Percentiles rank a stretch among this genome's conserved stretches.
phyloP scores from a whole-genome alignment of 345 rosid species.

The Arabis alpina region DNA sequence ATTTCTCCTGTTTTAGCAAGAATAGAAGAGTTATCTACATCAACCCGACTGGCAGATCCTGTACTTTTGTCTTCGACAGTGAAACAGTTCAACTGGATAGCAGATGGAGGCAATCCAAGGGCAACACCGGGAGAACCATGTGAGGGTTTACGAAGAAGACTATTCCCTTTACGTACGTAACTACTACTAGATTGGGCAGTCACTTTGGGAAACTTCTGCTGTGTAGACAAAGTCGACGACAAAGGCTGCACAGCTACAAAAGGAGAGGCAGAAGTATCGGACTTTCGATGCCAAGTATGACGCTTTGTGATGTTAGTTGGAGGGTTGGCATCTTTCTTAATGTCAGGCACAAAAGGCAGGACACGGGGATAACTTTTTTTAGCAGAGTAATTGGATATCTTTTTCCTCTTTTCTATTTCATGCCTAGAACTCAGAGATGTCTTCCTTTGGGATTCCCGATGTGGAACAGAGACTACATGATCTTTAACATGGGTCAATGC shows the following conservation, averaged over 20 bases:
- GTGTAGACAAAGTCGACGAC: slow-evolving; percentile 46
- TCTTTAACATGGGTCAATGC: slow-evolving; percentile 39
- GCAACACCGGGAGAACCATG: slow-evolving; percentile 49
- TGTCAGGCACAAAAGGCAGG: slow-evolving; percentile 49
- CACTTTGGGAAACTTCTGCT: slow-evolving; percentile 47
- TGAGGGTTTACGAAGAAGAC: slow-evolving; percentile 78
- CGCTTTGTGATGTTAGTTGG: slow-evolving; percentile 54
- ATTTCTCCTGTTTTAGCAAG: slow-evolving; percentile 45
- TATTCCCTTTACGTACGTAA: slow-evolving; percentile 91
- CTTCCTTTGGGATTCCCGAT: slow-evolving; percentile 42
- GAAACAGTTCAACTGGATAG: slow-evolving; percentile 47
- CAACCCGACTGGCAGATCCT: slow-evolving; percentile 48
- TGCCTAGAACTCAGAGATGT: slow-evolving; percentile 35
- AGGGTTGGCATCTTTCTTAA: slow-evolving; percentile 54
- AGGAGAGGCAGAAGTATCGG: slow-evolving; percentile 44
- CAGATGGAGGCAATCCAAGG: slow-evolving; percentile 50
- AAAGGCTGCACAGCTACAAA: slow-evolving; percentile 50
- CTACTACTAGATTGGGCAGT: slow-evolving; percentile 44
- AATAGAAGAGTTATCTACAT: slow-evolving; percentile 42
- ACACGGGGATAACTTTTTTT: slow-evolving; percentile 51
- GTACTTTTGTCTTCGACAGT: slow-evolving; percentile 50
- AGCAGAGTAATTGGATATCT: slow-evolving; percentile 42
- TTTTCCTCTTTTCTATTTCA: slow-evolving; percentile 51
- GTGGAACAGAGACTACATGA: slow-evolving; percentile 42
- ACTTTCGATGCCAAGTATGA: slow-evolving; percentile 78